Evolutionary conservation across 495 filamentous ascomycete species (phyloP), one percentile per base, ranked within the genome.

Genomic region (Cudoniella acicularis): DNA sequence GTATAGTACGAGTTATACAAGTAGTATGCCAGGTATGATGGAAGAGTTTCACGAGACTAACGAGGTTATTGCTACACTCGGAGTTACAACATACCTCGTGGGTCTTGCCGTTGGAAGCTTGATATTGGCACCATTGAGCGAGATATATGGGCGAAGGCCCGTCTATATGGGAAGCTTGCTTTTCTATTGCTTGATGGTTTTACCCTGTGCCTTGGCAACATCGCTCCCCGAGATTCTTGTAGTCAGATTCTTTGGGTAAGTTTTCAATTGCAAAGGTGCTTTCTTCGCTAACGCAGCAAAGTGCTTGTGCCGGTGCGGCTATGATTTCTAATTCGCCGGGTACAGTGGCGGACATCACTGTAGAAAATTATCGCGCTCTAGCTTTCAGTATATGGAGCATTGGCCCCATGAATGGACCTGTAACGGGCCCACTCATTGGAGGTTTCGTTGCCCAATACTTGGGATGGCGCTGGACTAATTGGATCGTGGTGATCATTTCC

Each of bases 391-490:
- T 91, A 22, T 95, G 87, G 83, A 82, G 75, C 59, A 83, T 92
- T 50, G 91, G 89, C 0, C 90, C 91, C 4, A 77, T 92, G 63
- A 92, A 92, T 59, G 91, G 89, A 11, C 86, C 88, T 21, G 82
- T 82, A 10, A 75, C 75, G 2, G 60, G 60, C 0, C 87, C 83
- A 1, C 73, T 91, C 1, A 83, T 92, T 54, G 90, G 88, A 24
- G 90, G 90, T 0, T 91, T 92, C 64, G 81, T 89, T 2, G 87
- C 75, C 57, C 78, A 90, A 70, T 86, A 88, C 64, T 78, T 92
- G 22, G 90, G 90, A 9, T 96, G 91, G 91, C 72, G 89, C 25
- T 95, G 89, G 89, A 86, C 83, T n/a, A 89, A 88, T 68, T 96
- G 91, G 89, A 72, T 96, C 17, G 82, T 87, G 8, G 69, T 95